Evolutionary conservation across 495 filamentous ascomycete genomes (phyloP), one percentile per base, ranked within the genome.

Genomic region (Talaromyces trachyspermus): DNA sequence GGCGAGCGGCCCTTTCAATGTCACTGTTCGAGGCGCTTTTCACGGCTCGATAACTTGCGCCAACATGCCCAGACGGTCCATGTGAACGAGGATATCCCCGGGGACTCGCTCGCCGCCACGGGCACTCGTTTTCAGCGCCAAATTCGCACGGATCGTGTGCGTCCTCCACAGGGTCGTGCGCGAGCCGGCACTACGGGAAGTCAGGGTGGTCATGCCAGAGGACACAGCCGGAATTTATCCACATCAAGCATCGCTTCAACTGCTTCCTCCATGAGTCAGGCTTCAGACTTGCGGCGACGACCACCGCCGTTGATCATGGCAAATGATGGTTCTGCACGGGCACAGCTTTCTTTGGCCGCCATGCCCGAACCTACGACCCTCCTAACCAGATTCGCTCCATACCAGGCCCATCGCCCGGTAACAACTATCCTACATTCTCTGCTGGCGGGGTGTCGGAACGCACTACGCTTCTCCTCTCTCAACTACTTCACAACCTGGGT

Each of bases 61-160:
- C 92, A 98, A 56, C 92, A 98, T 69, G 94, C 92, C 12, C 94
- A 95, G 58, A 98, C 94, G 0, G 94, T 98, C 1, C 94, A 98
- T 58, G 85, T 94, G 35, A 95, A 97, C 64, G 94, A 97, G 60
- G 91, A 95, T 40, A 98, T 97, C 15, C 92, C 92, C 3, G 79
- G 78, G 12, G 88, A 95, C 62, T 97, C 94, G 6, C 75, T 97
- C 9, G 94, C 92, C 5, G 94, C 94, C 32, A 95, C 89, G 4
- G 88, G 91, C 14, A 94, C 89, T 20, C 72, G 91, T 18, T 97
- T 95, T 59, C 91, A 96, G 60, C 77, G 94, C 52, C 94, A 97
- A 66, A 88, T 95, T 42, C 78, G 91, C 46, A 95, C 89, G 4
- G 82, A 86, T 45, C 71, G 81, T n/a, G 77, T 95, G 25, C 79